Evolutionary conservation across 1,284 basidiomycete species (phyloP).

Genomic region (Meripilus lineatus): DNA sequence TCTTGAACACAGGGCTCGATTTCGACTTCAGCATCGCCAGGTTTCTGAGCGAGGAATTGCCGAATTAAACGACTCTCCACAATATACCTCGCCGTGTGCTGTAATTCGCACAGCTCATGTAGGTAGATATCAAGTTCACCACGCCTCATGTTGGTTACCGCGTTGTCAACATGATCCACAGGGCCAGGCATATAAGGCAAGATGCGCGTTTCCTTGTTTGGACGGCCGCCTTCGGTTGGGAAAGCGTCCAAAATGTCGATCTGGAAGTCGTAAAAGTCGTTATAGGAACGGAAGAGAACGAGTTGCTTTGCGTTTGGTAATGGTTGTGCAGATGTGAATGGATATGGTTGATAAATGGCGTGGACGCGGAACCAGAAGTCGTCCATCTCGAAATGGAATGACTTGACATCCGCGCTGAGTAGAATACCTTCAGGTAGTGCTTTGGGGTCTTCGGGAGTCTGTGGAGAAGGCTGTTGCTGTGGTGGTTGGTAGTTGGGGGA

Average conservation of each 20-base stretch:
- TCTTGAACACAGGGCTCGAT: conserved; percentile 53
- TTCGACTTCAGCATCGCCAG: conserved; percentile 80
- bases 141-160: conserved; percentile 78
- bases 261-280: conserved; percentile 99
- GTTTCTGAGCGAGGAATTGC: conserved; percentile 81
- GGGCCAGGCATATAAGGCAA: conserved; percentile 97
- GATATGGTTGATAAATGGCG: conserved; percentile 82
- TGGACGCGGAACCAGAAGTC: conserved; percentile 98
- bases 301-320: conserved; percentile 75
- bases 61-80: conserved; percentile 80
- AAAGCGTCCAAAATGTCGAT: conserved; percentile 83
- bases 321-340: conserved; percentile 42
- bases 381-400: conserved; percentile 94
- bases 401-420: conserved; percentile 86
- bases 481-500: conserved; percentile 23
- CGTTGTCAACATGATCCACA: conserved; percentile 78
- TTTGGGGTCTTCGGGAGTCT: conserved; percentile 29
- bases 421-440: conserved; percentile 78
- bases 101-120: conserved; percentile 69
- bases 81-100: conserved; percentile 69
- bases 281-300: conserved; percentile 92
- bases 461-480: conserved; percentile 18
- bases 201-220: conserved; percentile 61
- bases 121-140: conserved; percentile 90
- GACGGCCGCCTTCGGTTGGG: conserved; percentile 84